Percentiles rank a stretch among this genome's conserved stretches.
These are phyloP conservation scores for Liriodendron chinense DNA, from an alignment of 164 flowering plant species.

Conservation along the genomic window DNA sequence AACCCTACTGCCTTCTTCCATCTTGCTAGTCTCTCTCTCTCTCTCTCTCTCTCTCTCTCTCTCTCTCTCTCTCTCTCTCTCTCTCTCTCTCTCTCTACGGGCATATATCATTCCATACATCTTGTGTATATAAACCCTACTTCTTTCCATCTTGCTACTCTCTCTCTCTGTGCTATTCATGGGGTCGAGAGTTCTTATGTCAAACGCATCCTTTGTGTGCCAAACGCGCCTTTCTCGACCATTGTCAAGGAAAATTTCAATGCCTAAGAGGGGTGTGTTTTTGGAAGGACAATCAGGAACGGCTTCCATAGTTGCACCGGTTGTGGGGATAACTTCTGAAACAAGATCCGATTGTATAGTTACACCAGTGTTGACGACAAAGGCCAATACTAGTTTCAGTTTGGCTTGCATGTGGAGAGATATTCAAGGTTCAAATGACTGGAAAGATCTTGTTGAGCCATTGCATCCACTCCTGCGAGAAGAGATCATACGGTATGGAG, in stretches of 20 bases:
- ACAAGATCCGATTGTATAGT: neutral
- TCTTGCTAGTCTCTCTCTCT: neutral
- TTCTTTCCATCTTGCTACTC: neutral
- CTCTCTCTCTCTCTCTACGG: too few relatives aligned
- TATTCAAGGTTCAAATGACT: conserved; percentile 59
- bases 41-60: too few relatives aligned
- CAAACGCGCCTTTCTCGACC: neutral
- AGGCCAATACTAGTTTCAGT: neutral
- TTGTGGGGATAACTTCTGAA: neutral
- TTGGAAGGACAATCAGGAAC: neutral
- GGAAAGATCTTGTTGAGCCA: conserved; percentile 66
- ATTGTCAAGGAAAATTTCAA: neutral
- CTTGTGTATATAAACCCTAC: too few relatives aligned
- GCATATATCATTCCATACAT: neutral
- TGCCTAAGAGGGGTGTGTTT: neutral
- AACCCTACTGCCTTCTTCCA: too few relatives aligned
- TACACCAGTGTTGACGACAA: neutral
- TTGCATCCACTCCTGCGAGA: conserved; percentile 55
- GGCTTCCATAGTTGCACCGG: neutral
- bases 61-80: too few relatives aligned
- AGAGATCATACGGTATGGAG: conserved; percentile 71
- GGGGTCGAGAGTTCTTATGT: conserved; percentile 11
- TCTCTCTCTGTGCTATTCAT: neutral
- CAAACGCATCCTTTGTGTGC: neutral
- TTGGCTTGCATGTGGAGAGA: conserved; percentile 56